Base-by-base conservation (phyloP, 2,329 filamentous ascomycete species). In the Huntiella savannae region DNA sequence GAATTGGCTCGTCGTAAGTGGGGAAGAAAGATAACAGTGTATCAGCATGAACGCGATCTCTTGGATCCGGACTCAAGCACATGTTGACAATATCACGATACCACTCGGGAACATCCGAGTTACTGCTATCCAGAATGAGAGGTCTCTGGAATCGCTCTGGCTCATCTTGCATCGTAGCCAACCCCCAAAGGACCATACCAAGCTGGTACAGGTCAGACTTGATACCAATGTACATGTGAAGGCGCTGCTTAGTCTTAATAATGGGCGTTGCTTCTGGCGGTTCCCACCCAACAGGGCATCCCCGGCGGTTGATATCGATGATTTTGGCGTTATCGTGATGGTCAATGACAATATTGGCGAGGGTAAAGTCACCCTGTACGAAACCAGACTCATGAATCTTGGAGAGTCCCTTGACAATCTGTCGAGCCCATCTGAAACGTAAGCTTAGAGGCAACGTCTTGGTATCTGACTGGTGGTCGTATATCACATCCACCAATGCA, bases 271-370 rank as follows among this genome's bases (percentile, higher is more conserved):
- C 81, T 62, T 98, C 91, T 4, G 91, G 91, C 2, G 91, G 87
- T 54, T 98, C 91, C 91, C 91, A 98, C 17, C 88, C 88, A 4
- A 96, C 83, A 0, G 91, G 91, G 56, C 91, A 98, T n/a, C 91
- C 91, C 55, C 91, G 73, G 47, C 91, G 74, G 63, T 98, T 98
- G 64, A 98, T 95, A 61, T 98, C 91, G 57, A 98, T 98, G 53
- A 98, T 96, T 56, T 92, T 88, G 6, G 88, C 91, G 56, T 95
- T 73, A 57, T 86, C 79, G 38, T 81, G 63, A 10, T 71, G 70
- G 59, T 96, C 85, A 55, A 98, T 81, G 51, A 98, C 91, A 53
- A 98, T 93, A 58, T 98, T 98, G 4, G 87, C 94, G 22, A 98
- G 69, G 0, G 91, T 98, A 53, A 98, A 95, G 58, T 98, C 91